Evolutionary conservation across 129 eudicot genomes (phyloP).

Genomic region (Arctium lappa): DNA sequence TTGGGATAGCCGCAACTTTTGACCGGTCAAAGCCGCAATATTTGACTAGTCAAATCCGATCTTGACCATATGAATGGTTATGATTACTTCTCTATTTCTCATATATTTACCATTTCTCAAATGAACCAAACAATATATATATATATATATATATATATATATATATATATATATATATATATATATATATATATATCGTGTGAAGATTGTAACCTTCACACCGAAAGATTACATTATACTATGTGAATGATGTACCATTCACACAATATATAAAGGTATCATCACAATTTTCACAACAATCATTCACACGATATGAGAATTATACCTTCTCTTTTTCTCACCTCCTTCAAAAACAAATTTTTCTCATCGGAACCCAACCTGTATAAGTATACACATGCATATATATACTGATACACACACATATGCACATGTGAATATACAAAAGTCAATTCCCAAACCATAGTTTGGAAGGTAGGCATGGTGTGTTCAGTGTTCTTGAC

Average conservation of each 20-base stretch:
- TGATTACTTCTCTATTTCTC: no score
- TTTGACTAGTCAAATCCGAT: no score
- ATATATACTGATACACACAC: no score
- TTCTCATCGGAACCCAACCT: neutral
- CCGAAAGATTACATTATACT: neutral
- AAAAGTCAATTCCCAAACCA: slow-evolving; percentile 62
- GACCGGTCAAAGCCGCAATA: no score
- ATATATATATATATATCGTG: neutral
- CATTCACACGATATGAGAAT: neutral
- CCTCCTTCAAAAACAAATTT: no score
- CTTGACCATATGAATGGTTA: no score
- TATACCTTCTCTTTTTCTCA: neutral
- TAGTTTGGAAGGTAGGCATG: slow-evolving; percentile 26
- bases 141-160: no score
- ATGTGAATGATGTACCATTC: neutral
- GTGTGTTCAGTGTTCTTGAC: slow-evolving; percentile 68
- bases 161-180: no score
- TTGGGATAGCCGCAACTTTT: no score
- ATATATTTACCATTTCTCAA: no score
- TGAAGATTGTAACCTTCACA: neutral
- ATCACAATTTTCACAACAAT: neutral
- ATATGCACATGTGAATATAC: neutral
- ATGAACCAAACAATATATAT: no score
- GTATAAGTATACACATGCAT: neutral
- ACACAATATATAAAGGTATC: neutral